Conservation (phyloP, 805 yeast species). For the Lipomyces yamanashiensis region DNA sequence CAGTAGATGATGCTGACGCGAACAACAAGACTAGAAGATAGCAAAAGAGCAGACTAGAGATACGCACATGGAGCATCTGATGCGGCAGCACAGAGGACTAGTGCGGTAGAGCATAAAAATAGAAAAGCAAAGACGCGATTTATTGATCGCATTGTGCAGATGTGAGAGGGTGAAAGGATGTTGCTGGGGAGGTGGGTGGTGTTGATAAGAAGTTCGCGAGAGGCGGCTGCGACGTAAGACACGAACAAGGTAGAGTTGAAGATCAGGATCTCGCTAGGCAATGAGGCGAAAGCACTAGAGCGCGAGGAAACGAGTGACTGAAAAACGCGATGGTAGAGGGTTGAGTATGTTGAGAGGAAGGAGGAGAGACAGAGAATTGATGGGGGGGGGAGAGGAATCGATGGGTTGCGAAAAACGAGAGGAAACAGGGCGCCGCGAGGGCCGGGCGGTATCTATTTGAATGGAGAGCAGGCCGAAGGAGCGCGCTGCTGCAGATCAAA, state of each 20-base stretch:
- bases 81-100: conserved; percentile 10
- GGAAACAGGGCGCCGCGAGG: not conserved
- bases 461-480: not conserved
- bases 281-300: not conserved
- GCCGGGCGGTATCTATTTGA: not conserved
- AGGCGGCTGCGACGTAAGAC: not conserved
- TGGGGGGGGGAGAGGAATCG: not conserved
- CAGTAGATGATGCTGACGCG: not conserved
- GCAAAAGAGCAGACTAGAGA: not conserved
- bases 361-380: not conserved
- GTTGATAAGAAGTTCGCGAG: not conserved
- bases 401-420: conserved; percentile 5
- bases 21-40: not conserved
- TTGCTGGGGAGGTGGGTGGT: not conserved
- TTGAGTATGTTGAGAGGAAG: not conserved
- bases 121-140: conserved; percentile 5
- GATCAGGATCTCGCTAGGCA: not conserved
- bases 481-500: not conserved
- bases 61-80: conserved; percentile 21
- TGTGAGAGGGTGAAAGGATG: conserved; percentile 4
- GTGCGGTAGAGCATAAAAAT: not conserved
- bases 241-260: not conserved
- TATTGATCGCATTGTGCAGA: conserved; percentile 9
- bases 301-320: conserved; percentile 6
- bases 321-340: not conserved